Conservation (phyloP, 106 monocot genomes). For the Amphibolis antarctica region DNA sequence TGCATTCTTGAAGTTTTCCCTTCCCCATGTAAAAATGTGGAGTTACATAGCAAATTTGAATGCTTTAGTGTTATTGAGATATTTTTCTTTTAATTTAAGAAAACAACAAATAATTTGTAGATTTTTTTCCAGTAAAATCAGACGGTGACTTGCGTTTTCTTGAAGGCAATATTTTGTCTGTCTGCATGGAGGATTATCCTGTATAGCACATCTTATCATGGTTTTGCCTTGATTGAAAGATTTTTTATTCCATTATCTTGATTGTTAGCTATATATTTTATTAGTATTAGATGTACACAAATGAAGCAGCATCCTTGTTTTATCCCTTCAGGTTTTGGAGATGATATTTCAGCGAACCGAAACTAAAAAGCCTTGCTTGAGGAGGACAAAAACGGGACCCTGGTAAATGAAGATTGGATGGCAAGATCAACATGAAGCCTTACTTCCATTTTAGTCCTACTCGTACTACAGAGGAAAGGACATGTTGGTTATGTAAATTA, state of each 20-base stretch:
- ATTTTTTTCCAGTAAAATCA: no score
- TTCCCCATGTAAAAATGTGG: no score
- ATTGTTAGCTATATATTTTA: not conserved
- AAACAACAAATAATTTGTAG: no score
- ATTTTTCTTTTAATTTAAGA: no score
- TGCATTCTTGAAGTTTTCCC: no score
- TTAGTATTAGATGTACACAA: not conserved
- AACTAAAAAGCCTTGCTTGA: slow-evolving; percentile 10
- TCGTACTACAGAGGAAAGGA: not conserved
- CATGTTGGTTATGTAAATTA: no score
- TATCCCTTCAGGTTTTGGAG: slow-evolving; percentile 11
- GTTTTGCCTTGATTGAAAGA: not conserved
- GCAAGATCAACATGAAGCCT: not conserved
- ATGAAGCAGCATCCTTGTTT: not conserved
- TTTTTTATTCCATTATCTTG: not conserved
- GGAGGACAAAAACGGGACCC: slow-evolving; percentile 14
- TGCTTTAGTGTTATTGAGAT: no score
- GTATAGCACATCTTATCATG: not conserved
- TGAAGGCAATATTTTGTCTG: not conserved
- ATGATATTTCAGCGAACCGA: slow-evolving; percentile 9
- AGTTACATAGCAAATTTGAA: no score
- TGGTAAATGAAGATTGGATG: slow-evolving; percentile 8
- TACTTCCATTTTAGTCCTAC: not conserved
- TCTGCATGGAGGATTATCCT: not conserved
- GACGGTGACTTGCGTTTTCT: not conserved